A percentile compares a stretch with the other conserved stretches of the same genome.
Conservation (phyloP, 2,329 filamentous ascomycete genomes). For the Paraconiothyrium brasiliense region DNA sequence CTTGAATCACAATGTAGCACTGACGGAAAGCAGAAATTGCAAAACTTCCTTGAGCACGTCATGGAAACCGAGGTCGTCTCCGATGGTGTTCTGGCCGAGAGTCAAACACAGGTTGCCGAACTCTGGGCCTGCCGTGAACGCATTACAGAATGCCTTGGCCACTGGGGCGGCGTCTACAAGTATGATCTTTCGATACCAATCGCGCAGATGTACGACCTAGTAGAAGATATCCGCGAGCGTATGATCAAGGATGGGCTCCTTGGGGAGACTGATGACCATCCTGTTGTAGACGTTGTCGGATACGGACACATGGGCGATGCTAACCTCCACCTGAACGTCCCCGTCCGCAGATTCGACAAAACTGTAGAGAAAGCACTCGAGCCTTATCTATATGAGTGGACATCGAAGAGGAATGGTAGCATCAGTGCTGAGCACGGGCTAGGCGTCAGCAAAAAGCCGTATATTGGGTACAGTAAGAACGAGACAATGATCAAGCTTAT, state of each 20-base stretch:
- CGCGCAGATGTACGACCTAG: slow-evolving; percentile 83
- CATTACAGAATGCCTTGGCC: slow-evolving; percentile 86
- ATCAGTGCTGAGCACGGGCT: slow-evolving; percentile 97
- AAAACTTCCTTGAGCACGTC: slow-evolving; percentile 88
- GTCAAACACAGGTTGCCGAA: slow-evolving; percentile 85
- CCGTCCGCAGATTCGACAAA: slow-evolving; percentile 84
- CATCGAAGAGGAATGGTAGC: slow-evolving; percentile 84
- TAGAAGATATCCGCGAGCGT: slow-evolving; percentile 81
- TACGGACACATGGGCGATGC: slow-evolving; percentile 99
- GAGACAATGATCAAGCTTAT: slow-evolving; percentile 89
- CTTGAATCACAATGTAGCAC: not conserved
- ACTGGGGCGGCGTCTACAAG: slow-evolving; percentile 97
- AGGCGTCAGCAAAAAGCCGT: slow-evolving; percentile 94
- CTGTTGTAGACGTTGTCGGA: slow-evolving; percentile 89
- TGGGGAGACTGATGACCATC: slow-evolving; percentile 74
- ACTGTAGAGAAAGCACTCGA: slow-evolving; percentile 87
- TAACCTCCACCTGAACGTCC: slow-evolving; percentile 93
- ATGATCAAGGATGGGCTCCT: slow-evolving; percentile 79
- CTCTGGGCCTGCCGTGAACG: slow-evolving; percentile 95
- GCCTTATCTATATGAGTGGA: slow-evolving; percentile 98
- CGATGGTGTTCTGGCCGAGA: slow-evolving; percentile 91
- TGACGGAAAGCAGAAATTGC: slow-evolving; percentile 72
- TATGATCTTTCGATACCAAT: slow-evolving; percentile 97
- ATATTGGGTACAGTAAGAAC: slow-evolving; percentile 89
- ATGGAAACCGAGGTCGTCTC: slow-evolving; percentile 86